phyloP scores from a whole-genome alignment of 345 rosid genomes.

The Eucalyptus pauciflora region DNA sequence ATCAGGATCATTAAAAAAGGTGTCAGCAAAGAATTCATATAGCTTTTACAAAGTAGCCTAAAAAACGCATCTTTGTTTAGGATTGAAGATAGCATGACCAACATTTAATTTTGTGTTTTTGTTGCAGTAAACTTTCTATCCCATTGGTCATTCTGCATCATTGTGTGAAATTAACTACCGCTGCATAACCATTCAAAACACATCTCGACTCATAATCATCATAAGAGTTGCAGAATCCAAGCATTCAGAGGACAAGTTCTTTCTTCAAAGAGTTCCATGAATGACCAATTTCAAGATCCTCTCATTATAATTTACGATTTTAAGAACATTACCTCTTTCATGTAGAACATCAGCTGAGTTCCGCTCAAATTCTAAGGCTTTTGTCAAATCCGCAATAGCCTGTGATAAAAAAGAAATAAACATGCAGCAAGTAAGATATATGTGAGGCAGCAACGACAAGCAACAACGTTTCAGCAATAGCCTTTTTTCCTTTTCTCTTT shows the following conservation, averaged over 20 bases:
- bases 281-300: background rate
- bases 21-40: background rate
- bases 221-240: background rate
- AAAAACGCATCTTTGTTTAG: background rate
- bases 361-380: constrained; percentile 86
- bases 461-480: background rate
- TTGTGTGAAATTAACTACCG: background rate
- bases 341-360: constrained; percentile 80
- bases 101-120: background rate
- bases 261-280: background rate
- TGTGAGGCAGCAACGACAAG: background rate
- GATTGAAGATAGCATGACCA: background rate
- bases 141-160: background rate
- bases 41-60: background rate
- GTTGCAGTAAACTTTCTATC: background rate
- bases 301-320: background rate
- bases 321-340: constrained; percentile 67
- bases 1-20: background rate
- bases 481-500: background rate
- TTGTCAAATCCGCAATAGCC: constrained; percentile 90
- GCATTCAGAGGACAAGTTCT: background rate
- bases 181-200: background rate
- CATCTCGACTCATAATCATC: background rate
- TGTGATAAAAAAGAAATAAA: constrained; percentile 18
- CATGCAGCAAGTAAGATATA: background rate